Conservation (phyloP, 2,329 filamentous ascomycete species). For the Curvularia lunata region DNA sequence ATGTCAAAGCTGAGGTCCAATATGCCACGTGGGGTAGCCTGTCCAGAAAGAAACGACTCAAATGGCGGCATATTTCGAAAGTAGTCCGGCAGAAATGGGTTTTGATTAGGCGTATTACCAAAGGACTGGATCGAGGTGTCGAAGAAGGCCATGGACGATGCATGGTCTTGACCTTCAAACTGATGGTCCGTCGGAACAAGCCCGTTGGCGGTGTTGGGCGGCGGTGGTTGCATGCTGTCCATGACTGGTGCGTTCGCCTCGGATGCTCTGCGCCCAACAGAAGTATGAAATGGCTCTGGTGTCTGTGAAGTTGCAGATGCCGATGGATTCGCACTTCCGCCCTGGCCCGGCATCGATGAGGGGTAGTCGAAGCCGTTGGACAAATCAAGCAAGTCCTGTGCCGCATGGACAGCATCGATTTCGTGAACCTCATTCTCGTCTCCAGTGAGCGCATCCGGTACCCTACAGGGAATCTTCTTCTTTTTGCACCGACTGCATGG, state of each 20-base stretch:
- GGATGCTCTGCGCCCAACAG: neutral
- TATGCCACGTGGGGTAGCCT: constrained; percentile 53
- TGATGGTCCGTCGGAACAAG: constrained; percentile 14
- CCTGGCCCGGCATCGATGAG: constrained; percentile 16
- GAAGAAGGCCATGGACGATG: constrained; percentile 21
- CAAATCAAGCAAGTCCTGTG: constrained; percentile 39
- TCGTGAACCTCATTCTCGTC: constrained; percentile 29
- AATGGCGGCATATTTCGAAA: constrained; percentile 40
- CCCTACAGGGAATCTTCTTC: constrained; percentile 55
- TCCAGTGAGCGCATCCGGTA: constrained; percentile 22
- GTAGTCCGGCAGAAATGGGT: constrained; percentile 36
- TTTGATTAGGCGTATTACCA: constrained; percentile 23
- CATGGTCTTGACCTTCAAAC: constrained; percentile 11
- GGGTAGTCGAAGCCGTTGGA: constrained; percentile 35
- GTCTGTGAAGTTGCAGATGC: constrained; percentile 15
- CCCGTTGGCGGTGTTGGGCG: constrained; percentile 7
- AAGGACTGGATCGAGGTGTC: constrained; percentile 22
- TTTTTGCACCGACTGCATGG: constrained; percentile 60
- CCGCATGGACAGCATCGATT: constrained; percentile 38
- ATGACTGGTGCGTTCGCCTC: constrained; percentile 5
- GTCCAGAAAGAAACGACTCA: constrained; percentile 43
- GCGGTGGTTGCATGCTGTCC: constrained; percentile 15
- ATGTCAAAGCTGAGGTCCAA: constrained; percentile 55
- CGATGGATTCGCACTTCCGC: constrained; percentile 7
- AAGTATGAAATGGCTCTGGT: constrained; percentile 6